Evolutionary conservation across 805 yeast genomes (phyloP), one percentile per base, ranked within the genome.

Genomic region (Clavispora fructus): DNA sequence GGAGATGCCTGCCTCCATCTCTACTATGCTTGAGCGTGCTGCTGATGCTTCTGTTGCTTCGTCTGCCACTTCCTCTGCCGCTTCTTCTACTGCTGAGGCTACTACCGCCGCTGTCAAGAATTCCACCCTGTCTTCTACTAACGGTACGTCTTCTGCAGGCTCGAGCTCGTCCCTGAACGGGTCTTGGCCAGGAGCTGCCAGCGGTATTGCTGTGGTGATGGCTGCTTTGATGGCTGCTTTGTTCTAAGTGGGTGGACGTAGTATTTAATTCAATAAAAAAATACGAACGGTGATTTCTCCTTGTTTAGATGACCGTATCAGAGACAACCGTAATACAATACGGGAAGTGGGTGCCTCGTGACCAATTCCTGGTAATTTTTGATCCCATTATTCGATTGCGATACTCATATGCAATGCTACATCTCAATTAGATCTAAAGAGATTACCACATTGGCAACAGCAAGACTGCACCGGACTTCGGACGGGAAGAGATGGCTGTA

Each of bases 1-100:
- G 78, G 59, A 67, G 58, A 67, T 74, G 71, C 78, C 77, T 27
- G 69, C 69, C 4, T 65, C 74, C 6, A 54, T 68, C 39, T 63
- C 73, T 6, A 51, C 65, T 9, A 61, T 44, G 13, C 46, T 71
- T 29, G 45, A 55, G 17, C 35, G 43, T 12, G 71, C 73, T 17
- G 70, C 58, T 17, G 52, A 46, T 8, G 44, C 27, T 3, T 8
- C 35, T 28, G 35, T 3, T 29, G 35, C 19, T 31, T 26, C 48
- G 13, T 38, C 43, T 28, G 12, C 48, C 9, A 42, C 39, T 12
- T 27, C 42, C 19, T 33, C 39, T 27, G 35, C 42, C 10, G 46
- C 7, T 9, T 30, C 50, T 43, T 31, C 50, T 16, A 40, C 43
- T 27, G 25, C 49, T 11, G 25, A 40, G 41, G 32, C 41, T 11